Evolutionary conservation across 106 monocot genomes (phyloP).

Genomic region (Hemerocallis citrina): DNA sequence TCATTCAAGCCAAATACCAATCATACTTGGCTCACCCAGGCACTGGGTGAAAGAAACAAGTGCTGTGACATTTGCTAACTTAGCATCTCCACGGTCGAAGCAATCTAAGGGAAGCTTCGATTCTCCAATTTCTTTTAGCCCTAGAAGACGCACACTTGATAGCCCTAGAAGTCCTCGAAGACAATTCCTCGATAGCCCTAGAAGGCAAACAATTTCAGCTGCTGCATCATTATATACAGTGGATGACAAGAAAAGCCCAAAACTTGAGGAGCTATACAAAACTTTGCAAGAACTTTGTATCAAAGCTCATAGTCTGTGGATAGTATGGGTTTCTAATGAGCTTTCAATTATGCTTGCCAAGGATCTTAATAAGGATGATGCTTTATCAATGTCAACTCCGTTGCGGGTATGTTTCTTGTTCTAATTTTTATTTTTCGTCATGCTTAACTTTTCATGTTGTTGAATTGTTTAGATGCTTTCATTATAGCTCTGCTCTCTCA

Average conservation of each 20-base stretch:
- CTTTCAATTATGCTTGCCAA: conserved; percentile 54
- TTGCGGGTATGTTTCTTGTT: conserved; percentile 41
- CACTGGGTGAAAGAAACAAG: conserved; percentile 72
- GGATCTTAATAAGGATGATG: conserved; percentile 64
- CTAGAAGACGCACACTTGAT: conserved; percentile 59
- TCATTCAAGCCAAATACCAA: conserved; percentile 77
- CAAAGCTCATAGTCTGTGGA: conserved; percentile 83
- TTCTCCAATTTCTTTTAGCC: conserved; percentile 38
- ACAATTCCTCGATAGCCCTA: conserved; percentile 36
- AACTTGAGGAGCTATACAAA: conserved; percentile 66
- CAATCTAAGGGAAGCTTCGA: conserved; percentile 30
- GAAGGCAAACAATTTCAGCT: conserved; percentile 76
- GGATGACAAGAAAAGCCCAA: conserved; percentile 57
- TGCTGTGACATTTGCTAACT: conserved; percentile 20
- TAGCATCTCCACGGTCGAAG: conserved; percentile 22
- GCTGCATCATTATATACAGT: conserved; percentile 66
- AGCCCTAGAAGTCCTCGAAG: conserved; percentile 41
- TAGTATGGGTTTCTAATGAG: conserved; percentile 74
- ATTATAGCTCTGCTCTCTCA: background rate
- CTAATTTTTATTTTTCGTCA: conserved; percentile 8
- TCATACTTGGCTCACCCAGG: conserved; percentile 90
- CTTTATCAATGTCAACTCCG: conserved; percentile 48
- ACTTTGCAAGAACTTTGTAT: conserved; percentile 64
- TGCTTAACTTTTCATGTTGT: background rate
- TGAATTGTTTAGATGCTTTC: background rate